Conservation (phyloP, 208 protist species). For the Leptomonas pyrrhocoris region DNA sequence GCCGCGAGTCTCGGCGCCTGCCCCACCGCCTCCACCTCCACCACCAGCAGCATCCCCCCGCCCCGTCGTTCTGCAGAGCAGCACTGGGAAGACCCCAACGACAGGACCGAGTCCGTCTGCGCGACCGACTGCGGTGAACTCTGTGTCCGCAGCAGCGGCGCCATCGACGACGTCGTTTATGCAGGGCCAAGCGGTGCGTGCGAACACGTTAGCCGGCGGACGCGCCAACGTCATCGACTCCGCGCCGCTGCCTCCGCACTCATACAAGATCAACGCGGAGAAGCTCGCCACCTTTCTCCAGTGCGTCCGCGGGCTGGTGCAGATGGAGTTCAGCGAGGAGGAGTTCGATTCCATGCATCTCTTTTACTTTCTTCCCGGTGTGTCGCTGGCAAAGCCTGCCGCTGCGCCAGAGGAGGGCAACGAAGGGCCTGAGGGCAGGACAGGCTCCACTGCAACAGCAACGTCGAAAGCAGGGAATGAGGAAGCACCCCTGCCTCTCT, state of each 20-base stretch:
- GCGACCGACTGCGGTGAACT: too few species aligned
- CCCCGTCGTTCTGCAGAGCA: not conserved
- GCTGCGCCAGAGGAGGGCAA: not conserved
- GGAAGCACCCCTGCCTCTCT: slow-evolving; percentile 43
- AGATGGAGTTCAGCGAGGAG: slow-evolving; percentile 37
- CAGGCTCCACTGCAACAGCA: not conserved
- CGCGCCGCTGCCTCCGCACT: slow-evolving; percentile 1
- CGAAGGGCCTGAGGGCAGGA: not conserved
- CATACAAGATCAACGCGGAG: slow-evolving; percentile 28
- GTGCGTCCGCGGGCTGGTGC: slow-evolving; percentile 38
- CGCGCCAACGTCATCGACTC: not conserved
- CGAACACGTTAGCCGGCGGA: not conserved
- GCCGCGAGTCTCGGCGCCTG: not conserved
- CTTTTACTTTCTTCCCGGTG: slow-evolving; percentile 60
- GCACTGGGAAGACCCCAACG: not conserved
- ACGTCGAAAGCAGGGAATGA: not conserved
- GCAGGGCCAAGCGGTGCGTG: not conserved
- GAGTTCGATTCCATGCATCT: slow-evolving; percentile 57
- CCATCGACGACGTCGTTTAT: not conserved
- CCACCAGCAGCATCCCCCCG: too few species aligned
- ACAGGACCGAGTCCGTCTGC: not conserved
- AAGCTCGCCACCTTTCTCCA: slow-evolving; percentile 39
- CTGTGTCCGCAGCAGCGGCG: not conserved
- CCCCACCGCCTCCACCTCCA: not conserved
- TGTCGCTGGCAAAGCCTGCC: slow-evolving; percentile 23